Conservation (phyloP, 2,329 filamentous ascomycete genomes). For the Monosporascus sp. region DNA sequence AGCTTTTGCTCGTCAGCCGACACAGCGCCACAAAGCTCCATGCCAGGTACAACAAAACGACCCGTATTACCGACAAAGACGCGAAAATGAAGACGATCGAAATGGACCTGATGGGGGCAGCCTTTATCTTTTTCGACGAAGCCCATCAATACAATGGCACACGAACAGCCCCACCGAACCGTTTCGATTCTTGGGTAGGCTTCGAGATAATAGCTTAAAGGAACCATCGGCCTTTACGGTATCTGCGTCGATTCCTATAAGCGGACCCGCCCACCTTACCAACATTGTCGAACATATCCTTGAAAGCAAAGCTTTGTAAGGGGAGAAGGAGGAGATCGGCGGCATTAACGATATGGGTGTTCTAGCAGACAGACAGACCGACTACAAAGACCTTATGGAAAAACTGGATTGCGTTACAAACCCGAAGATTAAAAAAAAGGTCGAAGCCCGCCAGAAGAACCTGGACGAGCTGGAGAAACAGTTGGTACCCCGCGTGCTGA, state of each 20-base stretch:
- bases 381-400: neutral
- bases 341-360: neutral
- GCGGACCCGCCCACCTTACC: neutral
- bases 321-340: neutral
- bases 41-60: neutral
- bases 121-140: neutral
- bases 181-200: slow-evolving; percentile 1
- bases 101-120: no score
- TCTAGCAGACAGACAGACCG: neutral
- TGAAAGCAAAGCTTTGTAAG: neutral
- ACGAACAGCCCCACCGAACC: slow-evolving; percentile 1
- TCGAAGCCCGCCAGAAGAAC: neutral
- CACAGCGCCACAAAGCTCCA: neutral
- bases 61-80: neutral
- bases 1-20: slow-evolving; percentile 1
- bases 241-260: slow-evolving; percentile 2
- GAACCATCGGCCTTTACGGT: slow-evolving; percentile 1
- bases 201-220: slow-evolving; percentile 2
- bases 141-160: slow-evolving; percentile 3
- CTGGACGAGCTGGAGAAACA: neutral
- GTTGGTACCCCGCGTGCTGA: neutral
- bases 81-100: neutral
- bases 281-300: neutral
- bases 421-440: neutral
- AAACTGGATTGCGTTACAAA: neutral